Conservation (phyloP, 306 rosid genomes). For the Acacia melanoxylon region DNA sequence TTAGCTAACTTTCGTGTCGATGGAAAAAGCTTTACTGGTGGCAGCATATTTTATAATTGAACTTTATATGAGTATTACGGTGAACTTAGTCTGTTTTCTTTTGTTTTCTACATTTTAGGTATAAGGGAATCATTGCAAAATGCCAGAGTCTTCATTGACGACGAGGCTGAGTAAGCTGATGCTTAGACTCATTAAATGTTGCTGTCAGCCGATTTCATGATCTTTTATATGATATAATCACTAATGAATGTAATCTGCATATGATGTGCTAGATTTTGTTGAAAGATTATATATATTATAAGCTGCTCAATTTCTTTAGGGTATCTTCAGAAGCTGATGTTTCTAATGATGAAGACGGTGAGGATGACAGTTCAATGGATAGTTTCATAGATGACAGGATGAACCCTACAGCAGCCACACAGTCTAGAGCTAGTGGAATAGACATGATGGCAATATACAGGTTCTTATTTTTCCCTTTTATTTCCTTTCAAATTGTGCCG, state of each 20-base stretch:
- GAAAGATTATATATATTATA: conserved; percentile 33
- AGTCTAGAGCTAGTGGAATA: conserved; percentile 52
- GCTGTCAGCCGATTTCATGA: conserved; percentile 20
- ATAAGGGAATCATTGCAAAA: conserved; percentile 44
- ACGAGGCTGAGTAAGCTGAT: conserved; percentile 92
- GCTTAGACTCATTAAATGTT: conserved; percentile 17
- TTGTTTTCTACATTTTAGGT: conserved; percentile 50
- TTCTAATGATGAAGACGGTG: conserved; percentile 78
- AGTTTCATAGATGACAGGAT: conserved; percentile 94
- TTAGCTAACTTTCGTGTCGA: background rate
- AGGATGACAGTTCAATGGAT: conserved; percentile 55
- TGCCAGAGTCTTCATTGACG: conserved; percentile 72
- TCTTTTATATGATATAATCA: conserved; percentile 10
- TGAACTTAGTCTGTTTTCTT: conserved; percentile 31
- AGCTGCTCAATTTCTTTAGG: conserved; percentile 45
- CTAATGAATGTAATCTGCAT: conserved; percentile 12
- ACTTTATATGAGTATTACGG: conserved; percentile 1
- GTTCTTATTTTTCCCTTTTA: conserved; percentile 30
- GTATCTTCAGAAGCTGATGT: conserved; percentile 63
- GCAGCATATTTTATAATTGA: conserved; percentile 13
- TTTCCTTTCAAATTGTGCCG: background rate
- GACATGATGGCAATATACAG: conserved; percentile 97
- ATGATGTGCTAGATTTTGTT: background rate
- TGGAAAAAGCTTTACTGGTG: background rate
- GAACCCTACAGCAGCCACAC: conserved; percentile 58